These are phyloP conservation scores for Pythium sp. DNA, from an alignment of 352 stramenopile species.

Conservation along the genomic window DNA sequence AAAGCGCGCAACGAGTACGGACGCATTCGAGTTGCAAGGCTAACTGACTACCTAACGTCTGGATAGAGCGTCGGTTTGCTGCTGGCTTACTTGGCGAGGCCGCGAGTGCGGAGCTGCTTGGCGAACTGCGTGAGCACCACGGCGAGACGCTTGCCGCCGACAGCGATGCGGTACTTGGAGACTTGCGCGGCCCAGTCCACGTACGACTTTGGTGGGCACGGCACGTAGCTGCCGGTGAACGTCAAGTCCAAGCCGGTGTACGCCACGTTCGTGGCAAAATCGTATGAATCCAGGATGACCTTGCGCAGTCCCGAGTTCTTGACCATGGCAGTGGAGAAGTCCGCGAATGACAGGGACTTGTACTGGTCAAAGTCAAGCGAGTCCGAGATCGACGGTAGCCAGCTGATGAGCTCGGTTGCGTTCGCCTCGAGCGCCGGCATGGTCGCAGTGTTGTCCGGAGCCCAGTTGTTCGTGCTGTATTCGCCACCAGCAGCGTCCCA, in stretches of 20 bases:
- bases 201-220: constrained; percentile 31
- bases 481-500: constrained; percentile 56
- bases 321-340: constrained; percentile 32
- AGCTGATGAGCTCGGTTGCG: constrained; percentile 44
- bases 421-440: constrained; percentile 25
- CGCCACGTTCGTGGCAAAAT: constrained; percentile 34
- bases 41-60: not conserved
- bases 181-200: constrained; percentile 27
- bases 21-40: not conserved
- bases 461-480: constrained; percentile 58
- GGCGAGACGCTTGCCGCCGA: constrained; percentile 49
- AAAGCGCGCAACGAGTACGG: not conserved
- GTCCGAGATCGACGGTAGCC: constrained; percentile 32
- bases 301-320: constrained; percentile 25
- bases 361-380: constrained; percentile 40
- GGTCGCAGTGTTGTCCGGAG: constrained; percentile 16
- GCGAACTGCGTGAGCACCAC: constrained; percentile 58
- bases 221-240: constrained; percentile 13
- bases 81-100: constrained; percentile 26
- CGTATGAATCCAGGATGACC: constrained; percentile 45
- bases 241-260: constrained; percentile 40
- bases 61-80: not conserved
- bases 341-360: constrained; percentile 29
- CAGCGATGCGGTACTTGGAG: constrained; percentile 45
- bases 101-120: constrained; percentile 35